Evolutionary conservation across 2,329 filamentous ascomycete species (phyloP), one percentile per base, ranked within the genome.

Genomic region (Penicillium griseofulvum): DNA sequence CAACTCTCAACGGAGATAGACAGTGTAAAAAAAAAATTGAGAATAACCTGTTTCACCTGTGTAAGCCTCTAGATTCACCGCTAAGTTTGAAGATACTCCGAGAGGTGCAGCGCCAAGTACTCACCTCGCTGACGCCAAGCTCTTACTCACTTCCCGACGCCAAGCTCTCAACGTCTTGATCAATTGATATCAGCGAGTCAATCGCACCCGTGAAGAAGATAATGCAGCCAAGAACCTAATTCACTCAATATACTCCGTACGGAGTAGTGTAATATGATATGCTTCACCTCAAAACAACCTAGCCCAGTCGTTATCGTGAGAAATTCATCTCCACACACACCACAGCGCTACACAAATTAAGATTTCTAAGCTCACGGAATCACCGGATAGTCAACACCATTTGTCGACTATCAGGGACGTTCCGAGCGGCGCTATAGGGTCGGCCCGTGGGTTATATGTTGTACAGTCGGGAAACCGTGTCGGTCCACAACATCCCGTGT

Each of bases 381-480:
- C 31, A 6, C 17, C 22, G n/a, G 47, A 28, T 41, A 36, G 16
- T 52, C 34, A 46, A 37, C 16, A 41, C 39, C 41, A 55, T 47
- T 10, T 17, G 14, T 36, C 12, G 51, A 44, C 36, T 33, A 53
- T 55, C 48, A 52, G 51, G 31, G 44, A 33, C 14, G 19, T 52
- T 52, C 51, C 41, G 48, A 52, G 10, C 9, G 12, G 41, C 37
- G 45, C 31, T 49, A 41, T 44, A 39, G 39, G 55, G 44, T 19
- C 8, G 10, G 16, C 8, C 3, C 5, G 11, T 3, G 6, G 8
- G 14, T n/a, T n/a, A 50, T 24, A 14, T 26, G 37, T n/a, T 22
- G 4, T 4, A 22, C n/a, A n/a, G 17, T 42, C 28, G 14, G n/a
- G 22, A 29, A 12, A 29, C 31, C 52, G 31, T 49, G 36, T 17